Base-by-base conservation (phyloP, 176 grass and related monocot genomes). In the Metroxylon sagu region DNA sequence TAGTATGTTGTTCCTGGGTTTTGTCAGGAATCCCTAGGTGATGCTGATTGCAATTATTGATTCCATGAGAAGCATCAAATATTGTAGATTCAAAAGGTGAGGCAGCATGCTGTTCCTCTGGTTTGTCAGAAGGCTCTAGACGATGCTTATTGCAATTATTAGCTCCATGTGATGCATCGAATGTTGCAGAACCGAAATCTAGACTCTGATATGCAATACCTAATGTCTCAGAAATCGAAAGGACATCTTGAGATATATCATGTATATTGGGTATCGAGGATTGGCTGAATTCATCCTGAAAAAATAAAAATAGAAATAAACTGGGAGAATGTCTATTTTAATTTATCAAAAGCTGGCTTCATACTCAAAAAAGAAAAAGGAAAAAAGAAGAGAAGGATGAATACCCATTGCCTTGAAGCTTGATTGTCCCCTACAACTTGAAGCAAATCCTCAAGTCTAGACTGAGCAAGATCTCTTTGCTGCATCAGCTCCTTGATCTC, bases 401-500 rank as follows among this genome's bases (percentile, higher is more conserved):
- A 29, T 84, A 95, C 90, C 90, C 86, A 77, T 76, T 51, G 70
- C 29, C 73, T 78, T 61, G 82, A 62, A 71, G 68, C 31, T 29
- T 64, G 67, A 6, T 73, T 82, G 17, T 89, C 86, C 25, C 53
- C 79, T 5, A 82, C 67, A 74, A 65, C 71, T 52, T 31, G 73
- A 18, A 80, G 90, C 52, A 89, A 73, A 66, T 81, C 88, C 10
- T 85, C 81, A 53, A 97, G 84, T 29, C 89, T 72, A 68, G 81
- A 88, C 50, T 97, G 93, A 58, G 80, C 84, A 3, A 66, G 82
- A 50, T 91, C 81, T 60, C 72, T 87, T 62, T 91, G 72, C 59
- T 77, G 72, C 80, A 85, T 85, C 62, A 97, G 62, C 50, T 85
- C 78, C 62, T 69, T 88, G 58, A 97, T 52, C 48, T 97, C 87